Percentiles rank a stretch among this genome's conserved stretches.
Conservation (phyloP, 1,284 basidiomycete species). For the Lentinula novae-zelandiae region DNA sequence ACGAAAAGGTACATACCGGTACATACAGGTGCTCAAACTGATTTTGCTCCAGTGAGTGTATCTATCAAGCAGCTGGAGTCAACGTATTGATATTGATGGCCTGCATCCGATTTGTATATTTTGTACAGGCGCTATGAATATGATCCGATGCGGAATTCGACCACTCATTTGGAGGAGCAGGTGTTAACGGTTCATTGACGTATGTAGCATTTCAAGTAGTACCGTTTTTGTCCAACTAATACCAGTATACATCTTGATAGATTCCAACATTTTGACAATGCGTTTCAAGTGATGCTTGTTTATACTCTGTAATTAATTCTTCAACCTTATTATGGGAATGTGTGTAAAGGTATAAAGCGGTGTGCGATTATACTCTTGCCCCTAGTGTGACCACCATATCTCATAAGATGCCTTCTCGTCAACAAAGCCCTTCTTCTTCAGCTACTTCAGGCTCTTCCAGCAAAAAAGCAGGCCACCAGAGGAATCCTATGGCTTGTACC, state of each 20-base stretch:
- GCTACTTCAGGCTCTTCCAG: neutral
- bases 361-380: neutral
- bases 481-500: conserved; percentile 15
- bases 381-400: neutral
- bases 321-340: conserved; percentile 1
- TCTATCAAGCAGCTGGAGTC: neutral
- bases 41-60: neutral
- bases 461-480: conserved; percentile 11
- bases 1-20: too few relatives aligned
- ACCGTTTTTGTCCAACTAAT: neutral
- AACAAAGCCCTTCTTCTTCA: conserved; percentile 8
- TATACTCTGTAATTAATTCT: conserved; percentile 1
- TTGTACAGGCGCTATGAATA: neutral
- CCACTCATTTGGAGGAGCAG: neutral
- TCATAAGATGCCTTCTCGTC: conserved; percentile 10
- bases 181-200: neutral
- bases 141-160: neutral
- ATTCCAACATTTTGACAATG: neutral
- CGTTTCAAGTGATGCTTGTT: conserved; percentile 3
- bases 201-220: neutral
- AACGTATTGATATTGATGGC: neutral
- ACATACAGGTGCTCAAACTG: neutral
- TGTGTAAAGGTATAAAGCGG: conserved; percentile 1
- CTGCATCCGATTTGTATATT: neutral
- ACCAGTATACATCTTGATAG: conserved; percentile 1